Evolutionary conservation across 2,329 filamentous ascomycete genomes (phyloP).

Genomic region (Proliferodiscus dingleyae): DNA sequence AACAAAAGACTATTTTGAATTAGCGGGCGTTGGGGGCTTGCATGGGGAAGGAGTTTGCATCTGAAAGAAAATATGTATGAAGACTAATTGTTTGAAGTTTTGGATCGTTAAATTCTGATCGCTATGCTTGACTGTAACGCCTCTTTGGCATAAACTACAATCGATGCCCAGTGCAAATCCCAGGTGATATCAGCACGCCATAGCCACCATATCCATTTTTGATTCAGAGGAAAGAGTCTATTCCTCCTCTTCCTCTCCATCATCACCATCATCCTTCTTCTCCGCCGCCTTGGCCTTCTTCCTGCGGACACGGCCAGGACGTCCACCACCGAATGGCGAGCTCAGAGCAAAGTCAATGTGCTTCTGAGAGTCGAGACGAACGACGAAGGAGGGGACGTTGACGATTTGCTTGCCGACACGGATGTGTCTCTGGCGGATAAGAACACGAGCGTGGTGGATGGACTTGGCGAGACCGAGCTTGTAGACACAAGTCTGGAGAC

Average conservation of each 20-base stretch:
- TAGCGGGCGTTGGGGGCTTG: slow-evolving; percentile 14
- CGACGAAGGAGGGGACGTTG: slow-evolving; percentile 99
- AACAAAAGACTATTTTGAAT: slow-evolving; percentile 3
- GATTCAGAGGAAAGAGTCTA: slow-evolving; percentile 33
- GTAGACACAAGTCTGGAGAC: slow-evolving; percentile 99
- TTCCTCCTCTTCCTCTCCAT: slow-evolving; percentile 74
- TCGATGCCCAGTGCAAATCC: slow-evolving; percentile 18
- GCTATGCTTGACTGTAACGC: slow-evolving; percentile 22
- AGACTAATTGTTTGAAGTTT: not conserved
- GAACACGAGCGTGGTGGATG: slow-evolving; percentile 99
- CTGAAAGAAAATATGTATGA: not conserved
- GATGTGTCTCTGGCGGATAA: slow-evolving; percentile 99
- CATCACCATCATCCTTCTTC: slow-evolving; percentile 73
- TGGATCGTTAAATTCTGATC: slow-evolving; percentile 9
- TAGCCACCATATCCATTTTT: slow-evolving; percentile 29
- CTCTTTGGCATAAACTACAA: slow-evolving; percentile 20
- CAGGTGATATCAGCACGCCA: slow-evolving; percentile 18
- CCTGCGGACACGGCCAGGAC: slow-evolving; percentile 94
- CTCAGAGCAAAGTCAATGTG: slow-evolving; percentile 99
- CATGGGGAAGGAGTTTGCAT: slow-evolving; percentile 6
- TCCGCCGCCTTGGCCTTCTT: slow-evolving; percentile 99
- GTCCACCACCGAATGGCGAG: slow-evolving; percentile 96
- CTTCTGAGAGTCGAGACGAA: slow-evolving; percentile 99
- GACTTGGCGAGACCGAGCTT: slow-evolving; percentile 99
- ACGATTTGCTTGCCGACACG: slow-evolving; percentile 99